Evolutionary conservation across 2,329 filamentous ascomycete species (phyloP), one percentile per base, ranked within the genome.

Genomic region (Fusarium caatingaense): DNA sequence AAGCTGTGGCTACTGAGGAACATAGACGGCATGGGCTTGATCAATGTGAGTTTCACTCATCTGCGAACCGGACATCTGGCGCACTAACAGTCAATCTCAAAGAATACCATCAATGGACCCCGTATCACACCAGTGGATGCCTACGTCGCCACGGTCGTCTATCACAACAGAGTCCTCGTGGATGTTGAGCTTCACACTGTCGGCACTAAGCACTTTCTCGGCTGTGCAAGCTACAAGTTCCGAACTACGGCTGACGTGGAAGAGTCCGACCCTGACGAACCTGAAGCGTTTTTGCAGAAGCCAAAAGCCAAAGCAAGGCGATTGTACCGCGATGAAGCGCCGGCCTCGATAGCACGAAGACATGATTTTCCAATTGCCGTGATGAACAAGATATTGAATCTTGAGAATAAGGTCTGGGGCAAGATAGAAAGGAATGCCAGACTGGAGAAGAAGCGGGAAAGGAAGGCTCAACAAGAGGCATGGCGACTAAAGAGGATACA

Each of bases 351-450:
- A 12, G 5, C 15, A 6, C 25, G 30, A 28, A 27, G 34, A 2
- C 10, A n/a, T 13, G 15, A 13, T 20, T 12, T 13, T 11, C 10
- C 16, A 9, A n/a, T n/a, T n/a, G 15, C 8, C 13, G 32, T 21
- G 7, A 63, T 20, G 30, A 16, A 8, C 3, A 56, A 28, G n/a
- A 3, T 72, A 18, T 64, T 86, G 73, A 71, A 71, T 40, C 79
- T 97, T 47, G 94, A 97, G 82, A 83, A 83, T 74, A 83, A 85
- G 61, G 93, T 91, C 32, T 97, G 94, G 93, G 28, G 3, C 3
- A 15, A 10, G 9, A 8, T 2, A 8, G 28, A 21, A 34, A 15
- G 13, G 44, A 37, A 18, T 16, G 42, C 10, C 4, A 11, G 12
- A 27, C 10, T 13, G 11, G 6, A 16, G 20, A 44, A 8, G 40